Base-by-base conservation (phyloP, 495 filamentous ascomycete genomes). In the Penicillium bovifimosum region DNA sequence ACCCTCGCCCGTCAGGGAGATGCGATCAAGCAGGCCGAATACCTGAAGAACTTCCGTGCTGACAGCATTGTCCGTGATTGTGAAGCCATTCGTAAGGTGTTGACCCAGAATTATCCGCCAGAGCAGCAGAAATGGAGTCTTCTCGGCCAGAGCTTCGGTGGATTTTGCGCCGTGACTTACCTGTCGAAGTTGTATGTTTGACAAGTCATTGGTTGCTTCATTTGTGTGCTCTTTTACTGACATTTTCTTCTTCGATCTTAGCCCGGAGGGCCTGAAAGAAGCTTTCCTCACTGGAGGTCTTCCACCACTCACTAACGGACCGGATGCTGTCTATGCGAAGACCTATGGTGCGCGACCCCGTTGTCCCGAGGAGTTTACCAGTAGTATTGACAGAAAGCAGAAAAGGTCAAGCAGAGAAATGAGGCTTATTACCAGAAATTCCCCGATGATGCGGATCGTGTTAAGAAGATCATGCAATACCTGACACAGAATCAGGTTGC, bases 81-180 rank as follows among this genome's bases (percentile, higher is more conserved):
- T 51, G 92, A 97, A 60, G 90, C 91, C 9, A 81, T 97, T 17
- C 80, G 92, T 1, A 75, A 83, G 47, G 82, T 74, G 27, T 71
- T 97, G 52, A 91, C 86, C 0, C 68, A 74, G 4, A 81, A 86
- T 16, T 87, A 83, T 40, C 84, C 87, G 0, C 72, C 77, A 16
- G 82, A 85, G 13, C 82, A 87, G 60, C 80, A 82, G 59, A 86
- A 86, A 69, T 96, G 93, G 92, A 84, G 73, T 36, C 75, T 88
- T 29, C 82, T 95, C 41, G 93, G 93, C 9, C 92, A 96, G 69
- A 90, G 86, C 16, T 97, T 93, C 63, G 92, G 93, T 28, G 93
- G 92, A 1, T 96, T 96, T 68, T 91, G 87, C 52, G 74, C 76
- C 6, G 73, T 86, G 13, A 86, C 85, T 24, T 97, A 96, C 67